phyloP scores from a whole-genome alignment of 768 basidiomycete species.

The Amanita thiersii region DNA sequence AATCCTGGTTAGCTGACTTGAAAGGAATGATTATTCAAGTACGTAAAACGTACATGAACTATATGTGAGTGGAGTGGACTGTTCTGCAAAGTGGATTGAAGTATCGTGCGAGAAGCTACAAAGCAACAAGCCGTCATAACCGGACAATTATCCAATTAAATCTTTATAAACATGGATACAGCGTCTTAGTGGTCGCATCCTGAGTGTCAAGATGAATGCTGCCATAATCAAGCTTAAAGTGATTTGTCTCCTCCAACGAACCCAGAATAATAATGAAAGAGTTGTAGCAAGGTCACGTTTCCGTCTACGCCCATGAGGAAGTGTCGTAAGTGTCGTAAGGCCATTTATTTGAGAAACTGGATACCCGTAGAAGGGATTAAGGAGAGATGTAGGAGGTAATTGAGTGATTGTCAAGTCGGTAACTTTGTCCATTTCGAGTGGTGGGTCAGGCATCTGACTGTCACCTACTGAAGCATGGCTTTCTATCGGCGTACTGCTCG shows the following conservation, averaged over 20 bases:
- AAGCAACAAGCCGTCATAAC: neutral
- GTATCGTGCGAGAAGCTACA: no score
- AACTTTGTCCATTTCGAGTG: slow-evolving; percentile 6
- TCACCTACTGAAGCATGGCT: slow-evolving; percentile 7
- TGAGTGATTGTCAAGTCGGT: slow-evolving; percentile 17
- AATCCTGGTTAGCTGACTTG: neutral
- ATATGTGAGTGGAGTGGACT: no score
- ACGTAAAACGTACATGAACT: neutral
- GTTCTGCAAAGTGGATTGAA: neutral
- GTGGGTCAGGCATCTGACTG: slow-evolving; percentile 13
- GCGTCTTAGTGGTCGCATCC: slow-evolving; percentile 15
- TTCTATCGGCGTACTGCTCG: slow-evolving; percentile 13
- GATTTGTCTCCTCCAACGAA: slow-evolving; percentile 47
- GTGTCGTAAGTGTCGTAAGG: slow-evolving; percentile 25
- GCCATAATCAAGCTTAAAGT: slow-evolving; percentile 24
- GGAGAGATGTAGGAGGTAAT: slow-evolving; percentile 47
- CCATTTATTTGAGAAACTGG: slow-evolving; percentile 31
- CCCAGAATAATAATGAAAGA: slow-evolving; percentile 57
- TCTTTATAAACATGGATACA: slow-evolving; percentile 15
- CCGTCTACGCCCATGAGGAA: slow-evolving; percentile 57
- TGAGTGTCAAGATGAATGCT: slow-evolving; percentile 19
- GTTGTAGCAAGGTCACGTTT: slow-evolving; percentile 63
- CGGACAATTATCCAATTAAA: slow-evolving; percentile 4
- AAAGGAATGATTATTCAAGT: neutral
- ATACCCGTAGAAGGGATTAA: slow-evolving; percentile 76